Evolutionary conservation across 2,329 filamentous ascomycete species (phyloP), one percentile per base, ranked within the genome.

Genomic region (Trichoderma arundinaceum): DNA sequence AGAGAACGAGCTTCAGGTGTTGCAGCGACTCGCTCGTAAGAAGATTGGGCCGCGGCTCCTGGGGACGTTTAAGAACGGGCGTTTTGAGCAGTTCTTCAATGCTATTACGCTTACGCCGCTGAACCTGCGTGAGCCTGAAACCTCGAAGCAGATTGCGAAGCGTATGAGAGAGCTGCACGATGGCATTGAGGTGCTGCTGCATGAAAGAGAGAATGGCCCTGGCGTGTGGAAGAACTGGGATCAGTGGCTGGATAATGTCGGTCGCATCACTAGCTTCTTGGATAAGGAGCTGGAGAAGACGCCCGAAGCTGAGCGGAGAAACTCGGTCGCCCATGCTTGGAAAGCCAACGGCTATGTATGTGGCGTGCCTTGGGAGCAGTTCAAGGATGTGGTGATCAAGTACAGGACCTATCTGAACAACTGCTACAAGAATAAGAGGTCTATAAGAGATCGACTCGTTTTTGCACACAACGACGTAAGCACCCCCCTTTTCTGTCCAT

Each of bases 381-480:
- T 99, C 80, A 88, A 88, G 68, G 82, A 83, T 48, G 85, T 88
- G 39, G 88, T 97, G 38, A 86, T 91, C 22, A 91, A 87, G 72
- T 97, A 97, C 76, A 87, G 93, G 15, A 80, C 81, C 19, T 90
- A 90, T 82, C 79, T 98, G n/a, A 80, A 89, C 60, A 83, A 85
- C 44, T 85, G 87, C 72, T 95, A 94, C 76, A 90, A 90, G 44
- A 88, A 88, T 1, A 74, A 81, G 4, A 79, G 86, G 39, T 86
- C 85, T 56, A 83, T 98, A 64, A 90, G 90, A 60, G 85, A 91
- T 53, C 84, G 87, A 63, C 85, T 99, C 10, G 88, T 97, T 0
- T 99, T 99, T 82, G 92, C 93, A n/a, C 95, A 99, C 77, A 97
- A 97, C 73, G 95, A 99, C 84, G 93, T 96, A 79, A 81, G 90